Percentiles rank a stretch among this genome's conserved stretches.
Conservation (phyloP, 2,329 filamentous ascomycete species). For the Sclerotinia nivalis region DNA sequence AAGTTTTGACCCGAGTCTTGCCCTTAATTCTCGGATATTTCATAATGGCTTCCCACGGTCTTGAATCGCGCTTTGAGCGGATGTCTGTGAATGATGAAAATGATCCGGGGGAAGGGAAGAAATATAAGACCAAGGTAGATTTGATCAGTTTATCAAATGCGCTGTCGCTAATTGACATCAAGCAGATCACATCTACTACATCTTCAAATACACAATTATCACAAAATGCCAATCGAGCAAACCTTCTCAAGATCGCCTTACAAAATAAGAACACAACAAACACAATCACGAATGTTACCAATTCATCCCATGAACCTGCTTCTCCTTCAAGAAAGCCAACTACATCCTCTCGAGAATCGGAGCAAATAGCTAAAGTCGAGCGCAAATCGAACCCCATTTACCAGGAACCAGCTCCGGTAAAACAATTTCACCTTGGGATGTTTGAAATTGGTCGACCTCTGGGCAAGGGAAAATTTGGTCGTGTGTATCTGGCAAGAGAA, state of each 20-base stretch:
- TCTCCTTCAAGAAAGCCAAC: conserved; percentile 56
- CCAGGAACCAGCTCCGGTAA: conserved; percentile 58
- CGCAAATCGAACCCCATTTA: conserved; percentile 54
- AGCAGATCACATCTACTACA: conserved; percentile 36
- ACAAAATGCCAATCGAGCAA: conserved; percentile 66
- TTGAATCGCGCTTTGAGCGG: conserved; percentile 88
- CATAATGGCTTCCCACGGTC: conserved; percentile 69
- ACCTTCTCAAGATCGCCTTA: conserved; percentile 82
- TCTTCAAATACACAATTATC: conserved; percentile 43
- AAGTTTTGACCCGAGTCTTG: not conserved
- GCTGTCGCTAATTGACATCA: conserved; percentile 42
- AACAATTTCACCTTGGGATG: conserved; percentile 72
- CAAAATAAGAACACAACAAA: conserved; percentile 74
- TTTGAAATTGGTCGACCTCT: conserved; percentile 74
- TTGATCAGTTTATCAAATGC: conserved; percentile 23
- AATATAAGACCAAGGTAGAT: conserved; percentile 74
- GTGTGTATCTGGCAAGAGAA: conserved; percentile 72
- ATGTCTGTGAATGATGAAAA: conserved; percentile 90
- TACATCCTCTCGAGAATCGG: conserved; percentile 45
- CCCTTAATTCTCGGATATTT: not conserved
- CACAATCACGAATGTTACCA: conserved; percentile 64
- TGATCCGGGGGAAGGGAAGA: conserved; percentile 57
- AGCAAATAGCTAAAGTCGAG: conserved; percentile 54
- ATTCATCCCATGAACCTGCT: conserved; percentile 60
- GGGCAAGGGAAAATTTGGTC: conserved; percentile 73